Base-by-base conservation (phyloP, 2,329 filamentous ascomycete genomes). In the Nigrospora oryzae region DNA sequence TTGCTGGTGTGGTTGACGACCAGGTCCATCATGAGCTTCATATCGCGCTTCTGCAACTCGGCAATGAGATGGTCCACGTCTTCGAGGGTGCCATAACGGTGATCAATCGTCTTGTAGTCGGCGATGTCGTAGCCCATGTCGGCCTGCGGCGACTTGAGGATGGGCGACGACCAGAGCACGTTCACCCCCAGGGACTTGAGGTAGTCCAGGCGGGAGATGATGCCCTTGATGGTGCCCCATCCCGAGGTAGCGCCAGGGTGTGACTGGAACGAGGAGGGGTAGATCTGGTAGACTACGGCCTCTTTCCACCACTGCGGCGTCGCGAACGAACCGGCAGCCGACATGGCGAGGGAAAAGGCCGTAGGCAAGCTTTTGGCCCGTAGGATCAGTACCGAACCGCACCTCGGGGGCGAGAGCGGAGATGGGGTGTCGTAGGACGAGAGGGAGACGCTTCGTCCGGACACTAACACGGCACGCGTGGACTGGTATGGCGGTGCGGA, bases 1-100 rank as follows among this genome's bases (percentile, higher is more conserved):
- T 84, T 77, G 3, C 79, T 84, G 0, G 84, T 89, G 58, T 91
- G 86, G 52, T 89, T 91, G 49, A 89, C 75, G 2, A 90, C 86
- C 3, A 90, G 68, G 56, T 90, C 85, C 47, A 89, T 73, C 46
- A 90, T 79, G 11, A 89, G 63, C 51, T 77, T 79, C 76, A 89
- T 86, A 3, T 74, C 79, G 4, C 81, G 71, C 14, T 71, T 62
- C 48, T 84, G 81, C 36, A 77, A 72, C 38, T 75, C 75, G 23
- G 70, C 56, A 41, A 86, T 80, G 33, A 88, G 60, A 0, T 64
- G 62, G 46, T 86, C 80, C 41, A 86, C 75, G 56, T 88, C 82
- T 47, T 70, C 66, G 8, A 88, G 66, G 1, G 80, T 81, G 34
- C 84, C 84, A 53, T 86, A 88, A 1, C 77, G 74, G 2, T 70